Evolutionary conservation across 2,329 filamentous ascomycete genomes (phyloP).

Genomic region (Xylariaceae sp.): DNA sequence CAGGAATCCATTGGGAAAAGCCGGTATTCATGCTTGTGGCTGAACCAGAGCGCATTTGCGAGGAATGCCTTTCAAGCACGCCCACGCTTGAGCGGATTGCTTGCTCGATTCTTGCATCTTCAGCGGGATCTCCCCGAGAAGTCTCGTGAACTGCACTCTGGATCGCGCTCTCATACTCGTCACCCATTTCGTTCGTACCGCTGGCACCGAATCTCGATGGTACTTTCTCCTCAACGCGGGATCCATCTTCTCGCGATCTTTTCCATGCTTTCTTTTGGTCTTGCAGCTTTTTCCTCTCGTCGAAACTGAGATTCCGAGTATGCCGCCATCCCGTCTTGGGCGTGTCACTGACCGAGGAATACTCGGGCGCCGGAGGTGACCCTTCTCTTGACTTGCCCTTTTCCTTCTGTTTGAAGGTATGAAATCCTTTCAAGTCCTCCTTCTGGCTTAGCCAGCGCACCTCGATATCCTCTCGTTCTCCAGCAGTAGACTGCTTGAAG

Average conservation of each 20-base stretch:
- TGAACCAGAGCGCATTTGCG: conserved; percentile 17
- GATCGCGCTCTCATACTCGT: conserved; percentile 70
- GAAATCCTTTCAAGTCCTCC: conserved; percentile 57
- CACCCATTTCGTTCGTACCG: conserved; percentile 37
- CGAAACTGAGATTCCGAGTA: conserved; percentile 44
- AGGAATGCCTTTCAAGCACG: conserved; percentile 41
- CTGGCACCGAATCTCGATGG: conserved; percentile 12
- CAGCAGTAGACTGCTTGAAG: conserved; percentile 46
- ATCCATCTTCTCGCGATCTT: conserved; percentile 27
- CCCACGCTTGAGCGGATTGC: conserved; percentile 69
- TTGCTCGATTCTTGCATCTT: conserved; percentile 68
- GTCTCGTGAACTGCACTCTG: conserved; percentile 64
- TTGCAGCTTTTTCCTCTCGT: conserved; percentile 49
- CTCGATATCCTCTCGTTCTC: conserved; percentile 63
- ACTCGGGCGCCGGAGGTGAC: conserved; percentile 20
- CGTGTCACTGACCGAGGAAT: conserved; percentile 18
- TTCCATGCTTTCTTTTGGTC: conserved; percentile 45
- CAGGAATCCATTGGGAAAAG: conserved; percentile 17
- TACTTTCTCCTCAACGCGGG: conserved; percentile 20
- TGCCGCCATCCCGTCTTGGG: conserved; percentile 46
- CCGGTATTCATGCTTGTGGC: conserved; percentile 11
- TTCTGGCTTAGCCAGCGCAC: conserved; percentile 60
- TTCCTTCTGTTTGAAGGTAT: conserved; percentile 48
- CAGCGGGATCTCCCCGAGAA: conserved; percentile 62
- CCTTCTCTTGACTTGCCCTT: conserved; percentile 34